Base-by-base conservation (phyloP, 768 basidiomycete species). In the Lepiota subincarnata region DNA sequence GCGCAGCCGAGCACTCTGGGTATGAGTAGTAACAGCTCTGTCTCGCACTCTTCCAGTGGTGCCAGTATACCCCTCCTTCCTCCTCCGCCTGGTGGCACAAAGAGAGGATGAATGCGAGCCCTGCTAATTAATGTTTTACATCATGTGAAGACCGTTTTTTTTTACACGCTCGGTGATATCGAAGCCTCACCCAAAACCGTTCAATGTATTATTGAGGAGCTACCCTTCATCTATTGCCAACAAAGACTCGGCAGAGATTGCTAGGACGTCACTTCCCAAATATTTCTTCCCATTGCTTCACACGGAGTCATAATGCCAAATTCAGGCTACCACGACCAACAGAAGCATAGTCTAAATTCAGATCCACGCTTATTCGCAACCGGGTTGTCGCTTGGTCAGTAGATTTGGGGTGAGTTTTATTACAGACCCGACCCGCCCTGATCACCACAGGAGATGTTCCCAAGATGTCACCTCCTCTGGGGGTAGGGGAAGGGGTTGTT, bases 61-160 rank as follows among this genome's bases (percentile, higher is more conserved):
- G 69, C 75, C 38, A 70, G 72, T 16, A 67, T 90, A 42, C 88
- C 90, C 6, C 73, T 92, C n/a, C 69, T 92, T 34, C 90, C 91
- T 2, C 91, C 90, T n/a, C 90, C 90, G 5, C 90, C 90, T 7
- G 80, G 82, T 64, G 77, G 77, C n/a, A 71, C 71, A 31, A 81
- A 74, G 68, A 77, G 68, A 60, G 74, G 74, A 62, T 68, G 61
- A 71, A 16, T 19, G 31, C 35, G 18, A 34, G 13, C 16, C 22
- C 24, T 6, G 22, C 26, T 35, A 18, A 12, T 34, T 11, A 11
- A 31, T 31, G 8, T 31, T 31, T 31, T 31, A 31, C 31, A 31
- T 31, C 31, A 31, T 31, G 31, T 31, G 31, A 31, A 19, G 19
- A 8, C 31, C 20, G 39, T 24, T 16, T 16, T 49, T 39, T 20